Evolutionary conservation across 306 rosid genomes (phyloP), one percentile per base, ranked within the genome.

Genomic region (Vigna hirtella): DNA sequence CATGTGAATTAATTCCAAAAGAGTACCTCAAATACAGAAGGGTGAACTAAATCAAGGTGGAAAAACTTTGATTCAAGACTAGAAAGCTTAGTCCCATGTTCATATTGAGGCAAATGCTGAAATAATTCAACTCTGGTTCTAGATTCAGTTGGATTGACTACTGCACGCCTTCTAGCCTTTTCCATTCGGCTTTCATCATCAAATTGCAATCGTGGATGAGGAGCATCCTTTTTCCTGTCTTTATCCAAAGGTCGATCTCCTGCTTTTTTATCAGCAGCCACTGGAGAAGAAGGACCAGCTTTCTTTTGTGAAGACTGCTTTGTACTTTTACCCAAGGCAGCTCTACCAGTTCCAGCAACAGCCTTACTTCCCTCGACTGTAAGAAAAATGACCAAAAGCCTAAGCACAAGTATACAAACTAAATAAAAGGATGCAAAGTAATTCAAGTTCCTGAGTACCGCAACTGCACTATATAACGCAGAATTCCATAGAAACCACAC

Each of bases 101-200:
- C 97, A 76, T 89, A 91, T 79, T 94, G 98, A 76, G 97, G 97
- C 89, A 94, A 83, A 86, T 94, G 97, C 77, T 84, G 85, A 84
- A 94, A 94, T 76, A 94, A 76, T 83, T 94, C 97, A 77, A 90
- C 97, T 84, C 91, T 86, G 72, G 91, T 91, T 81, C 82, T 85
- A 70, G 91, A 92, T 89, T 91, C 96, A 52, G 89, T 90, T 89
- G 89, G 96, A 83, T 88, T 83, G 68, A 91, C 88, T 76, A 90
- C 79, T 26, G 97, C 84, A 52, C 91, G 90, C 79, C 82, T 89
- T 84, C 89, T 94, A 57, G 94, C 96, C 86, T 87, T 94, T 26
- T 87, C 96, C 70, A 90, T 90, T 70, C 96, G 84, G 50, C 11
- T 85, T 82, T 84, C 85, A 77, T 89, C 96, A 76, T 91, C 98